Base-by-base conservation (phyloP, 805 yeast species). In the Metschnikowia dekortorum region DNA sequence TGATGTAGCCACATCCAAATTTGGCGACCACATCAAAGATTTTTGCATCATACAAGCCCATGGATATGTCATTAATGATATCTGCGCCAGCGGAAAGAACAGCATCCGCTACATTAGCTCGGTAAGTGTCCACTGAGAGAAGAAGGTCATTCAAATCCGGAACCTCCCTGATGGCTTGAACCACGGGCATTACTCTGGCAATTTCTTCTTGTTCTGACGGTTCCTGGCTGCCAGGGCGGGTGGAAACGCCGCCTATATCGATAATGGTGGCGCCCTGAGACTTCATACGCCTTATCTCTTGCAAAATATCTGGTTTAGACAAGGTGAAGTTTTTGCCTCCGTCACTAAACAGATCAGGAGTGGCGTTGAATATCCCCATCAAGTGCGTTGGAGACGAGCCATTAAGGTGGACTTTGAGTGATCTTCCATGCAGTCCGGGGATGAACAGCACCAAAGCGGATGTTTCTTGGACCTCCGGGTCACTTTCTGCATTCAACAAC, bases 341-440 rank as follows among this genome's bases (percentile, higher is more conserved):
- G 66, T 94, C 99, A 40, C 96, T 87, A 64, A 94, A 94, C 1
- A 97, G 90, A 66, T 94, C 97, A 0, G 97, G 96, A 0, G 99
- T 94, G 18, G 86, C 78, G 61, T 94, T 94, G 55, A 94, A 67
- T 44, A 94, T 84, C 1, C 89, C 94, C 99, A 94, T 94, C 40
- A 90, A 63, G 46, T 75, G 68, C 0, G 97, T 89, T n/a, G 69
- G 70, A 6, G 73, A 63, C 4, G 70, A 65, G 39, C 74, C 67
- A 16, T 69, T 64, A 22, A 77, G 71, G 59, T 83, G 85, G 57
- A 78, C 76, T 33, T 65, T 65, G 41, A 57, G 46, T 7, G 43
- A 11, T 30, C 55, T 41, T 8, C 58, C 56, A 9, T 44, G 36
- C 14, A 51, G 36, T 32, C 58, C 56, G 1, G 91, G 90, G 2